These are phyloP conservation scores for Cladorrhinum sp. DNA, from an alignment of 2,329 filamentous ascomycete species.

Conservation along the genomic window DNA sequence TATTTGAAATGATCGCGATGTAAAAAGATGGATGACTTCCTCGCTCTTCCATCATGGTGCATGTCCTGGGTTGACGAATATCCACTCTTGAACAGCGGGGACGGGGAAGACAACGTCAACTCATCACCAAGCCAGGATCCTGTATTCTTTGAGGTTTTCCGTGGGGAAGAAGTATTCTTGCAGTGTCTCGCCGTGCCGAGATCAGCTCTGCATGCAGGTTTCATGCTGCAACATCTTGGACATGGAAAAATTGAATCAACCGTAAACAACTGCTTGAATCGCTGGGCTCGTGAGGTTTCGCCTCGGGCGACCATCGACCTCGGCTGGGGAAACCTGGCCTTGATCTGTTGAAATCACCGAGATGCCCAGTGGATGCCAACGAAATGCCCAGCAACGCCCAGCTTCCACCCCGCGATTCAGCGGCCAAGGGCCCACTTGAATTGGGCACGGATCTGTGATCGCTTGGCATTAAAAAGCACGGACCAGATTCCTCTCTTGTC, in stretches of 20 bases:
- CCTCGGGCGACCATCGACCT: constrained; percentile 6
- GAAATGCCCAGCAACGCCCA: constrained; percentile 1
- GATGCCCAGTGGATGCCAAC: not conserved
- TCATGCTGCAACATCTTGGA: not conserved
- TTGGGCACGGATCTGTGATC: not conserved
- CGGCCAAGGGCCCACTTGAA: not conserved
- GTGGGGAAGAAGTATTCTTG: not conserved
- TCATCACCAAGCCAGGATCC: not conserved
- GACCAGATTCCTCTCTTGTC: not conserved
- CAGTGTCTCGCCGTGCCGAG: not conserved
- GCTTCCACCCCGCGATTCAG: constrained; percentile 16
- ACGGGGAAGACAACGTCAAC: not conserved
- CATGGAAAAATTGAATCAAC: not conserved
- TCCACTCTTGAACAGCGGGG: not conserved
- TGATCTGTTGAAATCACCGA: not conserved
- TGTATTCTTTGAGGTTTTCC: not conserved
- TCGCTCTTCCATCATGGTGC: not conserved
- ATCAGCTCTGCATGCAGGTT: not conserved
- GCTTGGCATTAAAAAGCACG: constrained; percentile 9
- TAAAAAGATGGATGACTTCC: not conserved
- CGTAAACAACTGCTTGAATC: not conserved
- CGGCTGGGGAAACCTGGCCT: constrained; percentile 7
- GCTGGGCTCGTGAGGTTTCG: not conserved
- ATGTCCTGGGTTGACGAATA: not conserved
- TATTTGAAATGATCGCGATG: not conserved